These are phyloP conservation scores for Cotoneaster glaucophyllus DNA, from an alignment of 306 rosid species.

Conservation along the genomic window DNA sequence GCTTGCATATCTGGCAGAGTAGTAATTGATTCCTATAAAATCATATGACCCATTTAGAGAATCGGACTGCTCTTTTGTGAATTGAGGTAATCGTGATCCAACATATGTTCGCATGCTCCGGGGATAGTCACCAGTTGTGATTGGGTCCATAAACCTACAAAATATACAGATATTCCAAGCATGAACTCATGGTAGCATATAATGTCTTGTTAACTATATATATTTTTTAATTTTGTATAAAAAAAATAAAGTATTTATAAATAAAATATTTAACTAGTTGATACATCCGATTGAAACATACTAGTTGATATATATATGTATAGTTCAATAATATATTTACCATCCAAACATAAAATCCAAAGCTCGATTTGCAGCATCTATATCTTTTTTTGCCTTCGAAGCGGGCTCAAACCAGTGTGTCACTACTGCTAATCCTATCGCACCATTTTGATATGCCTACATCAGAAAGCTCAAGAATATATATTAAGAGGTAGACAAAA, in stretches of 20 bases:
- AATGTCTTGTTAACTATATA: no score
- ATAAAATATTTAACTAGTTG: no score
- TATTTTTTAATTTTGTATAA: no score
- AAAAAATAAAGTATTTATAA: no score
- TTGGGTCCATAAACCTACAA: constrained; percentile 48
- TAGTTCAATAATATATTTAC: no score
- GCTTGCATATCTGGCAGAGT: constrained; percentile 39
- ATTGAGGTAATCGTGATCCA: constrained; percentile 50
- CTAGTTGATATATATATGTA: no score
- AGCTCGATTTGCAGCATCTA: constrained; percentile 5
- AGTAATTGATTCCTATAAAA: constrained; percentile 59
- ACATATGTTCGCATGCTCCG: constrained; percentile 40
- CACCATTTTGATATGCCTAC: constrained; percentile 9
- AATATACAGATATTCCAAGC: neutral
- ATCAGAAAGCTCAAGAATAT: neutral
- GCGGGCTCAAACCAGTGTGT: constrained; percentile 14
- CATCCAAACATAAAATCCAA: no score
- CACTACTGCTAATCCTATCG: constrained; percentile 20
- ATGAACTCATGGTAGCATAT: no score
- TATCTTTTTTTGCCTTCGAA: neutral
- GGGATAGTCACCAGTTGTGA: constrained; percentile 44
- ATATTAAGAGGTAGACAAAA: neutral
- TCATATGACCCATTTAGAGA: constrained; percentile 51
- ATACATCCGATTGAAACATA: no score
- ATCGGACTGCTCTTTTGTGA: constrained; percentile 44